Evolutionary conservation across 495 filamentous ascomycete genomes (phyloP).

Genomic region (Trichodelitschia bisporula): DNA sequence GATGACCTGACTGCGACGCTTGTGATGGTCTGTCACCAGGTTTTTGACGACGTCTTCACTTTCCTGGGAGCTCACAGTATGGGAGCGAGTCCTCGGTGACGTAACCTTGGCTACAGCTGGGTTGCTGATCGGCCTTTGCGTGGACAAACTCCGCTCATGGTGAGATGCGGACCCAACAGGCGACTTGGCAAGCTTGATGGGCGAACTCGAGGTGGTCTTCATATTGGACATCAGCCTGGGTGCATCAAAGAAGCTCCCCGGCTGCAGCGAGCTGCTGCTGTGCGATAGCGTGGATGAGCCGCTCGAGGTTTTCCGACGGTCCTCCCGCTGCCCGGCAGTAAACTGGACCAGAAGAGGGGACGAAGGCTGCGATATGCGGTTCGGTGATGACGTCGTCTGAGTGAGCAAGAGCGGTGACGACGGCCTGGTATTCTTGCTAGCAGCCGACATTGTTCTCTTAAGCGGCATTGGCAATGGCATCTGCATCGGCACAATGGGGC

Average conservation of each 20-base stretch:
- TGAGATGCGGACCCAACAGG: conserved; percentile 23
- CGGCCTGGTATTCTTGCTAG: conserved; percentile 34
- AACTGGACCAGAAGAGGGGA: conserved; percentile 87
- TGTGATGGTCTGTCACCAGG: conserved; percentile 49
- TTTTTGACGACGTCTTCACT: conserved; percentile 46
- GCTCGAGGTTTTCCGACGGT: conserved; percentile 59
- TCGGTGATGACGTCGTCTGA: conserved; percentile 68
- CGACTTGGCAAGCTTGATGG: conserved; percentile 45
- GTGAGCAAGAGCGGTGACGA: conserved; percentile 60
- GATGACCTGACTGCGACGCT: conserved; percentile 80
- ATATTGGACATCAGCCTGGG: conserved; percentile 31
- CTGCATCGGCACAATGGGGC: conserved; percentile 44
- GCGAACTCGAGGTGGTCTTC: conserved; percentile 47
- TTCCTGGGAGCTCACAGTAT: conserved; percentile 89
- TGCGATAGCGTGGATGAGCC: conserved; percentile 66
- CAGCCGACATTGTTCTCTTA: conserved; percentile 63
- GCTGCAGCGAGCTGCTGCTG: conserved; percentile 45
- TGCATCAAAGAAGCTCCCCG: conserved; percentile 48
- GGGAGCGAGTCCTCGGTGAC: conserved; percentile 48
- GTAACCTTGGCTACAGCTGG: conserved; percentile 12
- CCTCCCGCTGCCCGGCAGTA: conserved; percentile 50
- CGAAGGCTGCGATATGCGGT: conserved; percentile 70
- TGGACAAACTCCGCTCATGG: conserved; percentile 24
- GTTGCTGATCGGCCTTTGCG: conserved; percentile 21
- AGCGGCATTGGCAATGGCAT: too few species aligned